Percentiles rank a stretch among this genome's conserved stretches.
These are phyloP conservation scores for Naganishia onofrii DNA, from an alignment of 768 basidiomycete genomes.

Conservation along the genomic window DNA sequence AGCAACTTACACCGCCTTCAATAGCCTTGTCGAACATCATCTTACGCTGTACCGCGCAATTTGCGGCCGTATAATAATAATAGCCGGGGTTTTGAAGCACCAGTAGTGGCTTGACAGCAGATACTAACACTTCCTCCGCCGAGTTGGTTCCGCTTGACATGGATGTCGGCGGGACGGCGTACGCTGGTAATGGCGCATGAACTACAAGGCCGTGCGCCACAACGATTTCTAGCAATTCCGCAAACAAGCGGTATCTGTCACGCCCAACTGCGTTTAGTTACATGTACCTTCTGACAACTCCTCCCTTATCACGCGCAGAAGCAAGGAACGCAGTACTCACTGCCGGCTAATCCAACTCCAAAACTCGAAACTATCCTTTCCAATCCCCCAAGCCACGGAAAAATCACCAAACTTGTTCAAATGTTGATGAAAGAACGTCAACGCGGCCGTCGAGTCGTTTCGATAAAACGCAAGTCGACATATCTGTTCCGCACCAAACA, in stretches of 20 bases:
- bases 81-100: constrained; percentile 87
- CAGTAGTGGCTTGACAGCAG: constrained; percentile 71
- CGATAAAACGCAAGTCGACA: constrained; percentile 88
- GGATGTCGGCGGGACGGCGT: constrained; percentile 33
- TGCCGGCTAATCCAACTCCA: constrained; percentile 96
- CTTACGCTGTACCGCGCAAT: constrained; percentile 74
- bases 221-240: constrained; percentile 84
- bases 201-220: constrained; percentile 53
- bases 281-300: background rate
- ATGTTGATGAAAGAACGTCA: constrained; percentile 80
- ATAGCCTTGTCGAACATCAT: constrained; percentile 64
- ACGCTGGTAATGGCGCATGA: constrained; percentile 42
- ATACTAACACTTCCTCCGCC: constrained; percentile 62
- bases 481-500: constrained; percentile 59
- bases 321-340: constrained; percentile 55
- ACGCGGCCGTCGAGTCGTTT: constrained; percentile 73
- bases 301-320: background rate
- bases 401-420: constrained; percentile 81
- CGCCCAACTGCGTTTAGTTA: background rate
- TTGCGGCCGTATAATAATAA: constrained; percentile 85
- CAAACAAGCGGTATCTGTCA: constrained; percentile 76
- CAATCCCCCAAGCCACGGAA: constrained; percentile 86
- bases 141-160: constrained; percentile 44
- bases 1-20: constrained; percentile 60
- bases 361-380: constrained; percentile 92